phyloP scores from a whole-genome alignment of 2,329 filamentous ascomycete genomes.

The Aspergillus intermedius region DNA sequence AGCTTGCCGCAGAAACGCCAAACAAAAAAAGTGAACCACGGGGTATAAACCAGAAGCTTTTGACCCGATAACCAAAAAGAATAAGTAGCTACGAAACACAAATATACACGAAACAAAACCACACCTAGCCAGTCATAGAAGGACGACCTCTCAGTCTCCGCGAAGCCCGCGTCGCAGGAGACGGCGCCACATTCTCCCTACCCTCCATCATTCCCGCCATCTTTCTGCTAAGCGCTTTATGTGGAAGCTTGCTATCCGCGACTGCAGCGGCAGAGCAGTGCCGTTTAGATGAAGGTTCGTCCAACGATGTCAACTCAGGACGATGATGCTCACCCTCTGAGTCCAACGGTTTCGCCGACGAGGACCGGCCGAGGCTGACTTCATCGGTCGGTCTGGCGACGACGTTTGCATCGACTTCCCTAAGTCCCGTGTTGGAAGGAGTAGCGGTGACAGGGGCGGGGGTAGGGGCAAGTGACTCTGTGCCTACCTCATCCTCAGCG shows the following conservation, averaged over 20 bases:
- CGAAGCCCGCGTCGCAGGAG: constrained; percentile 7
- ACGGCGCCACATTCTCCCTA: constrained; percentile 38
- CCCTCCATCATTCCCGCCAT: constrained; percentile 38
- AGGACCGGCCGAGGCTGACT: constrained; percentile 7
- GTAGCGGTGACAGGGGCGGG: constrained; percentile 12
- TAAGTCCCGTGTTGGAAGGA: constrained; percentile 39
- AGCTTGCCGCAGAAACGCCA: constrained; percentile 10
- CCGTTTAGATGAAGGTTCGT: constrained; percentile 19
- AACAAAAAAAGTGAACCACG: constrained; percentile 10
- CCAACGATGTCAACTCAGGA: too few relatives aligned
- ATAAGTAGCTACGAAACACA: constrained; percentile 4
- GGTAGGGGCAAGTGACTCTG: constrained; percentile 20
- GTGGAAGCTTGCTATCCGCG: constrained; percentile 36
- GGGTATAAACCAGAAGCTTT: constrained; percentile 13
- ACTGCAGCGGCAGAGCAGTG: constrained; percentile 22
- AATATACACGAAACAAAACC: constrained; percentile 3
- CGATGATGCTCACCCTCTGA: too few relatives aligned
- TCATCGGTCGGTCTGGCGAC: constrained; percentile 26
- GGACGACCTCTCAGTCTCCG: constrained; percentile 27
- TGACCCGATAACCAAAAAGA: constrained; percentile 8
- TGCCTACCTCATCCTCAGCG: constrained; percentile 32
- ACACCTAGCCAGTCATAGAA: constrained; percentile 9
- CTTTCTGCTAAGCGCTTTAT: constrained; percentile 34
- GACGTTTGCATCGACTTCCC: constrained; percentile 48
- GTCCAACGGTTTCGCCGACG: background rate